Percentiles rank a stretch among this genome's conserved stretches.
Conservation (phyloP, 768 basidiomycete genomes). For the Scleroderma citrinum region DNA sequence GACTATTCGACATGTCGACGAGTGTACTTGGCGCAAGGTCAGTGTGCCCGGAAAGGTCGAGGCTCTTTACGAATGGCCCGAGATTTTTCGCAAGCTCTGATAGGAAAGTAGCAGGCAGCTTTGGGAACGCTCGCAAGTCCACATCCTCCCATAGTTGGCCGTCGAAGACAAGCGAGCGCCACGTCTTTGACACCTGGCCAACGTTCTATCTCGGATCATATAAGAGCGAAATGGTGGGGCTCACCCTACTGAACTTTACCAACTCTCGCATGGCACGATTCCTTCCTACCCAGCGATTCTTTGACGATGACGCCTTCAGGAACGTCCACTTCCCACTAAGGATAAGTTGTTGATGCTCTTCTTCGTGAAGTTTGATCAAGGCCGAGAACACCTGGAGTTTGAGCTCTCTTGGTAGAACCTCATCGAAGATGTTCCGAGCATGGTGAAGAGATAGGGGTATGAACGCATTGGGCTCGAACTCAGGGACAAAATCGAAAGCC, state of each 20-base stretch:
- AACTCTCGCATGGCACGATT: conserved; percentile 73
- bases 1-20: conserved; percentile 44
- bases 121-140: conserved; percentile 58
- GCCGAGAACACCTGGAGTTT: conserved; percentile 52
- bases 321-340: conserved; percentile 52
- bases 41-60: conserved; percentile 62
- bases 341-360: conserved; percentile 45
- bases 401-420: conserved; percentile 65
- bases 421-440: conserved; percentile 60
- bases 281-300: conserved; percentile 68
- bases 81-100: conserved; percentile 46
- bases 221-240: conserved; percentile 24
- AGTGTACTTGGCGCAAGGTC: conserved; percentile 45
- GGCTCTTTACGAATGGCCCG: conserved; percentile 56
- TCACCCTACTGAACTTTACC: conserved; percentile 72
- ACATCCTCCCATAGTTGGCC: conserved; percentile 80
- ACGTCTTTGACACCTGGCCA: conserved; percentile 66
- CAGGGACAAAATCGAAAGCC: conserved; percentile 53
- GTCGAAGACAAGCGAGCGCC: conserved; percentile 73
- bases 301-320: conserved; percentile 52
- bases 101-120: conserved; percentile 45
- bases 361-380: conserved; percentile 53
- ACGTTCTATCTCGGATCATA: conserved; percentile 10
- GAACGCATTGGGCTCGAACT: conserved; percentile 37
- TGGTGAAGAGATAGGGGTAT: conserved; percentile 38